Base-by-base conservation (phyloP, 345 rosid genomes). In the Populus euphratica region DNA sequence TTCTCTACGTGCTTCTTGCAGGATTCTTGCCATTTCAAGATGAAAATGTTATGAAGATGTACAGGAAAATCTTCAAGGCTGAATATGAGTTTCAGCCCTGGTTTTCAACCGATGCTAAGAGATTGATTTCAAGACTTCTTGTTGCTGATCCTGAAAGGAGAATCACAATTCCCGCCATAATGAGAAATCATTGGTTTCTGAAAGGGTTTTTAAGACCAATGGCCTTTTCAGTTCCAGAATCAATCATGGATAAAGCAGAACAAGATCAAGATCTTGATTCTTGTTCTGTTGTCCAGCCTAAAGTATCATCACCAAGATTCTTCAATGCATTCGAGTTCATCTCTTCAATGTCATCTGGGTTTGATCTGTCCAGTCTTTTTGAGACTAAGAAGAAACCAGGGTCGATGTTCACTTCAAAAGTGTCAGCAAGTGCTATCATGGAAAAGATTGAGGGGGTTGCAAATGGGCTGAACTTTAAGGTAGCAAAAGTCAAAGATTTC, bases 161-260 rank as follows among this genome's bases (percentile, higher is more conserved):
- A 33, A 29, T 67, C 41, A 36, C 70, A 35, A 33, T 67, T 33
- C 70, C 70, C 2, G 12, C 38, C 13, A 35, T 67, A 1, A 67
- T 67, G 70, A 31, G 41, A 67, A 33, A 18, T 67, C 70, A 29
- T 0, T 67, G 70, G 70, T 33, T 67, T 33, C 29, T 81, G 2
- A 88, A 86, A 47, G 92, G 90, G 1, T 86, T 91, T 65, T 76
- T 87, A 0, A 83, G 80, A 0, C 91, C 94, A 0, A 21, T 49
- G 2, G 17, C 72, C 35, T 81, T 81, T 35, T 4, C 85, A 80
- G 0, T 87, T 84, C 4, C 83, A 82, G 69, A 44, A 36, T n/a
- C 31, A 14, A n/a, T 44, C 7, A 20, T 16, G 27, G 74, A 68
- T 1, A 68, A 12, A 67, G 14, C 17, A 16, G 83, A 20, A 18